Evolutionary conservation across 2,329 filamentous ascomycete genomes (phyloP), one percentile per base, ranked within the genome.

Genomic region (Neocucurbitaria cava): DNA sequence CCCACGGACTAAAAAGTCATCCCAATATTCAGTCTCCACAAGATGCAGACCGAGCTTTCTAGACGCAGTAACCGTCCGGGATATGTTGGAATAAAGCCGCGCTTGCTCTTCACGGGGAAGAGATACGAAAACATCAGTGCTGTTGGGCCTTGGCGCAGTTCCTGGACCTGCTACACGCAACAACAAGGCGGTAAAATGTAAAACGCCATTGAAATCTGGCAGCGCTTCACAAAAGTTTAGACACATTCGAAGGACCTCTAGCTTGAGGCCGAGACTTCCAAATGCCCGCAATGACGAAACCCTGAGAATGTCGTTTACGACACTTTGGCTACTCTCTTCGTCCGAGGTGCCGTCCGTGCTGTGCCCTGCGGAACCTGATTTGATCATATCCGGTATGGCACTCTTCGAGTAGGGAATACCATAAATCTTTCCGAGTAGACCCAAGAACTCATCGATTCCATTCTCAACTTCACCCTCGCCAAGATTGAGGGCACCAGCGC

Each of bases 191-290:
- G 92, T 96, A 72, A 93, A 96, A 55, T 87, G 87, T 20, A 98
- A 79, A n/a, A 97, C 91, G 5, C 94, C 94, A 43, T 89, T 84
- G 66, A 96, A 95, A 73, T 98, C 93, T 1, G 94, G 93, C 49
- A 98, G 80, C 0, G 95, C 94, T 78, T 99, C 95, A 49, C 91
- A 96, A 57, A 98, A 90, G 73, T 92, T 92, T 66, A 96, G 92
- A 69, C 94, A 96, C n/a, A 90, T 88, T 61, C 91, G 86, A 10
- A 98, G 80, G 46, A 98, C 87, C 71, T 96, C 91, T 48, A 96
- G 83, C 75, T 98, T 98, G 62, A 96, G 79, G 53, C 85, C 84
- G 10, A 87, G 79, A 66, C 93, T 91, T 3, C 95, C 95, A 72
- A 92, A 96, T 36, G 76, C 70, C 55, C 82, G 76, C 33, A 82